A percentile compares a stretch with the other conserved stretches of the same genome.
Evolutionary conservation across 2,329 filamentous ascomycete genomes (phyloP).

Genomic region (Periconia digitata): DNA sequence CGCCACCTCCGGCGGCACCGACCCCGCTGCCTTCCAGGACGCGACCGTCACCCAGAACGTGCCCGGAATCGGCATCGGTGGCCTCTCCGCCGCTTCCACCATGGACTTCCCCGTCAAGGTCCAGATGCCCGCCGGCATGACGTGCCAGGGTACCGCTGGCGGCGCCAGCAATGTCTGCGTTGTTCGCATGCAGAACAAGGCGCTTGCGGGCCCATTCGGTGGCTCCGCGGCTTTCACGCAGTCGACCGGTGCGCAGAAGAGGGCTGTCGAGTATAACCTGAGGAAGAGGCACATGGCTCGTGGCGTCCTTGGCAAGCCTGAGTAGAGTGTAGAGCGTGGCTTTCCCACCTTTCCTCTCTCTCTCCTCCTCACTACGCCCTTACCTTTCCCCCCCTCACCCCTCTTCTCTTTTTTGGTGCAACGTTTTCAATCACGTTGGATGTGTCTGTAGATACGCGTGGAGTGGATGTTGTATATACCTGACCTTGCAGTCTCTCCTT

Average conservation of each 20-base stretch:
- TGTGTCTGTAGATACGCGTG: no score
- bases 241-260: slow-evolving; percentile 60
- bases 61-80: slow-evolving; percentile 59
- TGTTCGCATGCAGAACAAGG: slow-evolving; percentile 64
- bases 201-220: slow-evolving; percentile 66
- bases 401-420: no score
- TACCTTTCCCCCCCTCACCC: no score
- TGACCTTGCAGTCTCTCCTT: no score
- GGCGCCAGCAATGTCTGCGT: slow-evolving; percentile 66
- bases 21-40: slow-evolving; percentile 60
- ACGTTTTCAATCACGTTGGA: no score
- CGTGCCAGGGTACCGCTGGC: slow-evolving; percentile 61
- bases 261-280: slow-evolving; percentile 59
- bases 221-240: slow-evolving; percentile 68
- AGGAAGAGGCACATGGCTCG: slow-evolving; percentile 41
- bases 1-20: slow-evolving; percentile 63
- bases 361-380: no score
- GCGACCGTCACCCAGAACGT: slow-evolving; percentile 64
- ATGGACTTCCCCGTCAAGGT: slow-evolving; percentile 67
- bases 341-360: no score
- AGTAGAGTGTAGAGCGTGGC: no score
- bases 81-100: slow-evolving; percentile 60
- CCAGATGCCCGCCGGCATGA: slow-evolving; percentile 69
- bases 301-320: slow-evolving; percentile 36
- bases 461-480: no score